A percentile compares a stretch with the other conserved stretches of the same genome.
Conservation (phyloP, 2,329 filamentous ascomycete genomes). For the Nigrospora oryzae region DNA sequence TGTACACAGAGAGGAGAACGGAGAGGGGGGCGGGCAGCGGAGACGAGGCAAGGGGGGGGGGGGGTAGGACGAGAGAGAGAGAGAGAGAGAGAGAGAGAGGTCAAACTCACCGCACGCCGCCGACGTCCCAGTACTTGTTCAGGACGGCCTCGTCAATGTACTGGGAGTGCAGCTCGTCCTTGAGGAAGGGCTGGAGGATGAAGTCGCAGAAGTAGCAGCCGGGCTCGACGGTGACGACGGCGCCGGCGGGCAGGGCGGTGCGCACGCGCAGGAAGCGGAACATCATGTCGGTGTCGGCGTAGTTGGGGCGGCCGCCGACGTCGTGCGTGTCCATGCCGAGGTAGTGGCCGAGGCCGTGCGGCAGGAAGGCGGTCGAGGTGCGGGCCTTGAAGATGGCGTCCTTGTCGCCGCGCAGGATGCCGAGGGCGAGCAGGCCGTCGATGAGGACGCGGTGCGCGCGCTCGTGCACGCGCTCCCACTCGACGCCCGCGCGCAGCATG, state of each 20-base stretch:
- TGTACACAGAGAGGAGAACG: too few relatives aligned
- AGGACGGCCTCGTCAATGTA: constrained; percentile 71
- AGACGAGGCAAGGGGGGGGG: too few relatives aligned
- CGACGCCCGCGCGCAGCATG: constrained; percentile 62
- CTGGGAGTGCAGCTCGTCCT: constrained; percentile 61
- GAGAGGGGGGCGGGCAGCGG: too few relatives aligned
- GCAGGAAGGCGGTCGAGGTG: constrained; percentile 85
- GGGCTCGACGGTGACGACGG: constrained; percentile 90
- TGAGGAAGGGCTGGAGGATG: constrained; percentile 74
- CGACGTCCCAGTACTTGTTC: constrained; percentile 74
- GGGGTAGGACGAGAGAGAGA: too few relatives aligned
- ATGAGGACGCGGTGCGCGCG: constrained; percentile 77
- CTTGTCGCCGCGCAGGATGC: constrained; percentile 60
- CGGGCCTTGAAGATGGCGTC: constrained; percentile 69
- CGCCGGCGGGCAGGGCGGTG: constrained; percentile 64
- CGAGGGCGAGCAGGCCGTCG: constrained; percentile 65
- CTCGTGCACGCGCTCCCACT: constrained; percentile 76
- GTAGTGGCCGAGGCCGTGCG: constrained; percentile 86
- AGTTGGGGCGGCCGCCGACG: constrained; percentile 69
- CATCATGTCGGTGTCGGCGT: constrained; percentile 70
- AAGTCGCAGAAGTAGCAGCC: constrained; percentile 90
- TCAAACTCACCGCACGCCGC: constrained; percentile 54
- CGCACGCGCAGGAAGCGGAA: constrained; percentile 82
- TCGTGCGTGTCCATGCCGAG: constrained; percentile 92
- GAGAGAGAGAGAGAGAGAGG: too few relatives aligned